Conservation (phyloP, 2,329 filamentous ascomycete species). For the Trichoderma gracile region DNA sequence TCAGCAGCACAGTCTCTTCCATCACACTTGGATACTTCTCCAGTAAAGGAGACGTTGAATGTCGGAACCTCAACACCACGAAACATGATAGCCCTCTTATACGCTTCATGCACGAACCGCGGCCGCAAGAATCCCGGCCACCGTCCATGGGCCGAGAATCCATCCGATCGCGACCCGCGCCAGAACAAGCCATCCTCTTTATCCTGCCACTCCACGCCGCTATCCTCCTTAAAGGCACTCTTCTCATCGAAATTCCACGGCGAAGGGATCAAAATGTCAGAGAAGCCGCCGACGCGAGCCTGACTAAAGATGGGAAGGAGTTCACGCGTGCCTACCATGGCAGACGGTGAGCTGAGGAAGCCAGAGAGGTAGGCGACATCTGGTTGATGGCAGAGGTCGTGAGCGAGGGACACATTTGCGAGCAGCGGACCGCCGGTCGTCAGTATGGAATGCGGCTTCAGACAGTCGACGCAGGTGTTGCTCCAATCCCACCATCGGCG, state of each 20-base stretch:
- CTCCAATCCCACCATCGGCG: constrained; percentile 44
- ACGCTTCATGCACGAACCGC: constrained; percentile 60
- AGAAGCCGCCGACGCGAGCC: constrained; percentile 55
- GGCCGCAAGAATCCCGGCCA: constrained; percentile 70
- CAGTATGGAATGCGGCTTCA: constrained; percentile 39
- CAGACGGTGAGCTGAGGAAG: constrained; percentile 53
- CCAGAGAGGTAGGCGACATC: constrained; percentile 53
- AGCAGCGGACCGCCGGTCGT: constrained; percentile 45
- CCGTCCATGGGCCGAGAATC: constrained; percentile 34
- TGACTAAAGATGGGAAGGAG: constrained; percentile 59
- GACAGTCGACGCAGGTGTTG: constrained; percentile 38
- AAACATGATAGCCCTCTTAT: constrained; percentile 41
- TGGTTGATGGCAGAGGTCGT: constrained; percentile 54
- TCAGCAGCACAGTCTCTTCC: constrained; percentile 46
- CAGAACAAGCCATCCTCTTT: constrained; percentile 55
- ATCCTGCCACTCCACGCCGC: constrained; percentile 49
- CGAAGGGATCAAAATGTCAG: constrained; percentile 54
- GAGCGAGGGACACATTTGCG: constrained; percentile 56
- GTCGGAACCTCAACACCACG: constrained; percentile 35
- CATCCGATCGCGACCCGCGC: constrained; percentile 61
- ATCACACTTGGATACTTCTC: constrained; percentile 44
- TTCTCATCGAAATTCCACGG: constrained; percentile 60
- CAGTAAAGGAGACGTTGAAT: constrained; percentile 43
- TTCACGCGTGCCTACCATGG: constrained; percentile 51
- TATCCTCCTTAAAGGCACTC: constrained; percentile 52